These are phyloP conservation scores for Xylariaceae sp. DNA, from an alignment of 2,329 filamentous ascomycete genomes.

Conservation along the genomic window DNA sequence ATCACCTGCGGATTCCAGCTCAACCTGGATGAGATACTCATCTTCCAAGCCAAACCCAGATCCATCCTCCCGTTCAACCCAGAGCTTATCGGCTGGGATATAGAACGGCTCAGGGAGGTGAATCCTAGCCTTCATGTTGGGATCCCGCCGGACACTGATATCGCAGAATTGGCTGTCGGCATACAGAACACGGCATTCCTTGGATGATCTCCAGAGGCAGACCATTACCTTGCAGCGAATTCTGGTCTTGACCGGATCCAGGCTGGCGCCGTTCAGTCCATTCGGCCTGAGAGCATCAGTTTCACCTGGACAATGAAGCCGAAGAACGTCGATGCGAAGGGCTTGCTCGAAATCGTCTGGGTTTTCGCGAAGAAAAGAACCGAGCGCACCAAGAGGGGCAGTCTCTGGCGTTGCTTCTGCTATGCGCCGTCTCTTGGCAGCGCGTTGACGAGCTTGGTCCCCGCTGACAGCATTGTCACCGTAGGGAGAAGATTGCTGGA, in stretches of 20 bases:
- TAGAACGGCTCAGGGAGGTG: slow-evolving; percentile 46
- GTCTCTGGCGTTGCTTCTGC: slow-evolving; percentile 34
- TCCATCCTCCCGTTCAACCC: slow-evolving; percentile 44
- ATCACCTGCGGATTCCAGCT: slow-evolving; percentile 47
- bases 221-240: slow-evolving; percentile 42
- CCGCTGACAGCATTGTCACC: slow-evolving; percentile 34
- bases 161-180: slow-evolving; percentile 52
- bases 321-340: slow-evolving; percentile 50
- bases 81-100: slow-evolving; percentile 48
- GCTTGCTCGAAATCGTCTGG: slow-evolving; percentile 31
- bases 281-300: slow-evolving; percentile 31
- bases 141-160: slow-evolving; percentile 45
- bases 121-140: slow-evolving; percentile 43
- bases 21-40: slow-evolving; percentile 45
- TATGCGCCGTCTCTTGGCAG: slow-evolving; percentile 48
- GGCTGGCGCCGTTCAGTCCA: slow-evolving; percentile 30
- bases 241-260: slow-evolving; percentile 31
- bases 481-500: slow-evolving; percentile 35
- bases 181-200: slow-evolving; percentile 40
- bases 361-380: slow-evolving; percentile 19
- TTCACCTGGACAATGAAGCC: slow-evolving; percentile 46
- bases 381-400: slow-evolving; percentile 17
- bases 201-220: slow-evolving; percentile 27
- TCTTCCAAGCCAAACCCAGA: slow-evolving; percentile 44
- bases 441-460: slow-evolving; percentile 31